Percentiles rank a stretch among this genome's conserved stretches.
phyloP scores from a whole-genome alignment of 2,329 filamentous ascomycete genomes.

The Claviceps monticola region DNA sequence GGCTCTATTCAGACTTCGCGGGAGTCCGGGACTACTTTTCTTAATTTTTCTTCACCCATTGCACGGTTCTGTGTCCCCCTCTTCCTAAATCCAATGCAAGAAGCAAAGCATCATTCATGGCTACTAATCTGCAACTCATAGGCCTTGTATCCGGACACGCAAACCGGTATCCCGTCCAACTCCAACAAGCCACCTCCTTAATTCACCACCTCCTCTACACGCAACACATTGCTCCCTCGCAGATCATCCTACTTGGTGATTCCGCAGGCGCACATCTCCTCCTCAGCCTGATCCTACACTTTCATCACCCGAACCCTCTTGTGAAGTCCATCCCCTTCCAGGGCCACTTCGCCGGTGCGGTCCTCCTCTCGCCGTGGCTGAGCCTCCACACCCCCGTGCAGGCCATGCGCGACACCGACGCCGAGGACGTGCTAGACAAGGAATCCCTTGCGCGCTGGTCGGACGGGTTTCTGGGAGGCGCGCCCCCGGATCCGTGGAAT shows the following conservation, averaged over 20 bases:
- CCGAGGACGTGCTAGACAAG: slow-evolving; percentile 1
- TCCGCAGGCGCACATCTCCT: slow-evolving; percentile 5
- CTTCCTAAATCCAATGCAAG: too few species aligned
- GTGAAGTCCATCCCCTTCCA: background rate
- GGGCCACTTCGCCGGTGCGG: slow-evolving; percentile 2
- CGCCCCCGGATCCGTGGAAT: slow-evolving; percentile 3
- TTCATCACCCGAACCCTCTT: slow-evolving; percentile 1
- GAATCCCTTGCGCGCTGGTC: slow-evolving; percentile 1
- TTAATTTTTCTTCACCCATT: background rate
- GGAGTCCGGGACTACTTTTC: background rate
- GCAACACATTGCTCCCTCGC: background rate
- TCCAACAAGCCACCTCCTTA: slow-evolving; percentile 3
- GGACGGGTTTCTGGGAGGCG: background rate
- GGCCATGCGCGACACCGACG: background rate
- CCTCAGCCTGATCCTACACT: slow-evolving; percentile 2
- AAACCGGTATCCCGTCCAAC: slow-evolving; percentile 4
- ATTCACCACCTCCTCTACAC: slow-evolving; percentile 1
- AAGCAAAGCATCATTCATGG: background rate
- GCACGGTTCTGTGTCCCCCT: too few species aligned
- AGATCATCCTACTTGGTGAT: slow-evolving; percentile 4
- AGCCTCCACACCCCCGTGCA: background rate
- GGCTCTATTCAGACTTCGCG: too few species aligned
- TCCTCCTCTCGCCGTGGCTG: slow-evolving; percentile 4
- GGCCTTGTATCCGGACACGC: background rate
- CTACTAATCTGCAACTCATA: background rate